Conservation (phyloP, 352 stramenopile genomes). For the Pythium biforme region DNA sequence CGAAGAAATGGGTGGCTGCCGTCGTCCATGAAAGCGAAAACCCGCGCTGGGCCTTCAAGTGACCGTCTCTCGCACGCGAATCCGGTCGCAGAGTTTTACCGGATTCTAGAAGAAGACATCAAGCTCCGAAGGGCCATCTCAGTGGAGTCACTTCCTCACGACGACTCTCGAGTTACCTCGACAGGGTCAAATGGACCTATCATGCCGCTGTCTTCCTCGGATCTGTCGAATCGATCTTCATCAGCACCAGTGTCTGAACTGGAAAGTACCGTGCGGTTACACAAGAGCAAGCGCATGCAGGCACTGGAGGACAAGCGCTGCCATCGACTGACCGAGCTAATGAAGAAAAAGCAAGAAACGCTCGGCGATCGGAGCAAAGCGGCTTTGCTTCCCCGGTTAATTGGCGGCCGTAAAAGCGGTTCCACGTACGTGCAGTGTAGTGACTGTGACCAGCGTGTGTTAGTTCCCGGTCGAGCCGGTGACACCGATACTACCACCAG, state of each 20-base stretch:
- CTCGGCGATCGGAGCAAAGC: conserved; percentile 57
- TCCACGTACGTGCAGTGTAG: conserved; percentile 53
- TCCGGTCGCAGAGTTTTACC: conserved; percentile 46
- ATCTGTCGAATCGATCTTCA: neutral
- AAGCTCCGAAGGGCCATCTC: neutral
- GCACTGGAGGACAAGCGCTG: conserved; percentile 61
- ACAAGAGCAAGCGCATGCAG: conserved; percentile 58
- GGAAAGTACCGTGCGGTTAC: conserved; percentile 9
- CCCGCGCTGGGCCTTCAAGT: neutral
- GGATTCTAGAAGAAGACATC: conserved; percentile 27
- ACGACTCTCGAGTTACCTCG: neutral
- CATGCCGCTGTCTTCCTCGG: neutral
- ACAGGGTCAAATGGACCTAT: neutral
- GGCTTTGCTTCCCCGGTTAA: conserved; percentile 51
- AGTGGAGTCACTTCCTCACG: neutral
- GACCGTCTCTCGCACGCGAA: neutral
- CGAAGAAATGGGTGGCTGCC: conserved; percentile 26
- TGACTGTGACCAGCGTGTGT: conserved; percentile 48
- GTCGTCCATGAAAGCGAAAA: conserved; percentile 11
- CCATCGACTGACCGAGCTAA: conserved; percentile 36
- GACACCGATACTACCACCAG: neutral
- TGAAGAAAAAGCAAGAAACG: conserved; percentile 58
- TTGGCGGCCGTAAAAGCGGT: conserved; percentile 72
- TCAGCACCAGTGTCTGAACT: neutral
- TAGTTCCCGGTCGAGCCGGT: conserved; percentile 33